These are phyloP conservation scores for Fusarium acutatum DNA, from an alignment of 2,329 filamentous ascomycete species.

Conservation along the genomic window DNA sequence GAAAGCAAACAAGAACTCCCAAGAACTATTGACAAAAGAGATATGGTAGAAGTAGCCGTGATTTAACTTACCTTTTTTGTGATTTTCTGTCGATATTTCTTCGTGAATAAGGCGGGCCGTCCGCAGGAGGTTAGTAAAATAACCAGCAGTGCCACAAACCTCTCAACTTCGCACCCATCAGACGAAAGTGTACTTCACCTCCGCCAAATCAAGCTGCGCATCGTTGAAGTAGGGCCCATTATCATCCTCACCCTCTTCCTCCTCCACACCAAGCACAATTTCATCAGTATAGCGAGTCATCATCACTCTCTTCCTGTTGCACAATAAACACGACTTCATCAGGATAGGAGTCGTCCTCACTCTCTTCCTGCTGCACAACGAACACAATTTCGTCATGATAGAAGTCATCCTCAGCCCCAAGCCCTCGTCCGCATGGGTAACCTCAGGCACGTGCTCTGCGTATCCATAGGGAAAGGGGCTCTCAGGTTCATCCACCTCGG, in stretches of 20 bases:
- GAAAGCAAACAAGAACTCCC: neutral
- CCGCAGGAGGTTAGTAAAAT: too few relatives aligned
- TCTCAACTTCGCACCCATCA: neutral
- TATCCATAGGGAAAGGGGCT: neutral
- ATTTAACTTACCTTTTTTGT: neutral
- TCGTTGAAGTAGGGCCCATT: neutral
- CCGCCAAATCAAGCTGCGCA: neutral
- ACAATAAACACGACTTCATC: neutral
- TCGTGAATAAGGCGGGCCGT: neutral
- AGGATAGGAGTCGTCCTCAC: too few relatives aligned
- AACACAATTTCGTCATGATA: too few relatives aligned
- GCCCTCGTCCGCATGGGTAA: too few relatives aligned
- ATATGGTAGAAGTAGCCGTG: neutral
- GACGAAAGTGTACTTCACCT: neutral
- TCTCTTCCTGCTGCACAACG: neutral
- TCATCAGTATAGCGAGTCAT: neutral
- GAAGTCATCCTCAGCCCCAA: neutral
- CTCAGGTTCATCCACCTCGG: neutral
- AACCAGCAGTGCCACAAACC: neutral
- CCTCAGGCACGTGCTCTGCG: too few relatives aligned
- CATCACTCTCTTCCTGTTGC: neutral
- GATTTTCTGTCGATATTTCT: rapidly evolving
- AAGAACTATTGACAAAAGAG: neutral
- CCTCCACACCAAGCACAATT: neutral
- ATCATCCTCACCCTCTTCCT: neutral